Base-by-base conservation (phyloP, 805 yeast genomes). In the Starmerella geochares region DNA sequence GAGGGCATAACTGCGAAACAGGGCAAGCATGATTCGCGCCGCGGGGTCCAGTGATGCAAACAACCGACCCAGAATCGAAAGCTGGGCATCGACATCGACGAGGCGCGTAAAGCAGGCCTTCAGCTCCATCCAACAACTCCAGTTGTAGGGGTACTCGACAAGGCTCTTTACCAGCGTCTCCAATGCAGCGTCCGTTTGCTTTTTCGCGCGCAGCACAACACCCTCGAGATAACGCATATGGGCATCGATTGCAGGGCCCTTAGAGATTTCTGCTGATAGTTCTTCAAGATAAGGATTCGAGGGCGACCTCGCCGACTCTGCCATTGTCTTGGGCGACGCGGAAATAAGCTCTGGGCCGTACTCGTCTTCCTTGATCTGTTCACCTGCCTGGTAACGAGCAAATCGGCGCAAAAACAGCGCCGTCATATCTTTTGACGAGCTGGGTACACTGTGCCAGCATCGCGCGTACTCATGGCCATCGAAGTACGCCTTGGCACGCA, bases 101-200 rank as follows among this genome's bases (percentile, higher is more conserved):
- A 48, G 40, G n/a, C 48, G 38, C 7, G 76, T 65, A 25, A 86
- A 66, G 47, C 85, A 78, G 3, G 77, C 69, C 11, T 79, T 68
- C 35, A 92, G 69, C 61, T 90, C 96, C 50, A 75, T 72, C 96
- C 96, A 92, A 51, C 92, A 83, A 48, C 88, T 77, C 98, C 98
- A 92, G 64, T 90, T 90, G 64, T 74, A 83, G 0, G 96, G 95
- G 58, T 81, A 86, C 25, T 73, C 46, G 21, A 73, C 68, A 13
- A 90, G 61, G 1, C 96, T 81, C 42, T 71, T 72, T 27, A 79
- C 69, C 28, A 88, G 72, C 40, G 70, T 69, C 21, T 74, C 70
- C 50, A 81, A 79, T 0, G 96, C 96, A 31, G 69, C 63, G 1
- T 67, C 56, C n/a, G 67, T 66, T 55, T 81, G 79, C 44, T 79